phyloP scores from a whole-genome alignment of 257 asterid species.

The Sherardia arvensis region DNA sequence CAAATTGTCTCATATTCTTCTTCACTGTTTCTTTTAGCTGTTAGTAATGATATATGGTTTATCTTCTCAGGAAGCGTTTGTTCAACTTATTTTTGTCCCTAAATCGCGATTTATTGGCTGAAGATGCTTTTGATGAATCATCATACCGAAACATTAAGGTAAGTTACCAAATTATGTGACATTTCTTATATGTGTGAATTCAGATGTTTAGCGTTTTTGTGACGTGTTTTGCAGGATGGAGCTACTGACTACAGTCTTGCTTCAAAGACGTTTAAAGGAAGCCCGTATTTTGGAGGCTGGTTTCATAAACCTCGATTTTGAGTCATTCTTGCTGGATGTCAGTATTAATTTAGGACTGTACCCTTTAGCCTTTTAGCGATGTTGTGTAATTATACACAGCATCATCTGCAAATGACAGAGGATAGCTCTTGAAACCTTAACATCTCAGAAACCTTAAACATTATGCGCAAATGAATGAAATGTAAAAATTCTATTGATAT shows the following conservation, averaged over 20 bases:
- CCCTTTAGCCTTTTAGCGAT: not conserved
- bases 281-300: slow-evolving; percentile 70
- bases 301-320: slow-evolving; percentile 52
- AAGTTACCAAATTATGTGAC: not conserved
- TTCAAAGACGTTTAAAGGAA: slow-evolving; percentile 56
- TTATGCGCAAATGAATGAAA: no score
- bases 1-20: not conserved
- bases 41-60: not conserved
- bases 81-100: slow-evolving; percentile 43
- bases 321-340: slow-evolving; percentile 43
- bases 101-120: slow-evolving; percentile 20
- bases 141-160: slow-evolving; percentile 78
- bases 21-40: not conserved
- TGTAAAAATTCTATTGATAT: no score
- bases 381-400: not conserved
- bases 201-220: not conserved
- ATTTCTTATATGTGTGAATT: not conserved
- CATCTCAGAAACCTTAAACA: no score
- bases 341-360: no score
- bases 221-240: slow-evolving; percentile 37
- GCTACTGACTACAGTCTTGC: slow-evolving; percentile 47
- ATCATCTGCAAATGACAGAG: not conserved
- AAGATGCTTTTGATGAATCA: slow-evolving; percentile 20
- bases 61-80: slow-evolving; percentile 51
- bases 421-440: not conserved